phyloP scores from a whole-genome alignment of 352 stramenopile species.

The Phytopythium ostracodes region DNA sequence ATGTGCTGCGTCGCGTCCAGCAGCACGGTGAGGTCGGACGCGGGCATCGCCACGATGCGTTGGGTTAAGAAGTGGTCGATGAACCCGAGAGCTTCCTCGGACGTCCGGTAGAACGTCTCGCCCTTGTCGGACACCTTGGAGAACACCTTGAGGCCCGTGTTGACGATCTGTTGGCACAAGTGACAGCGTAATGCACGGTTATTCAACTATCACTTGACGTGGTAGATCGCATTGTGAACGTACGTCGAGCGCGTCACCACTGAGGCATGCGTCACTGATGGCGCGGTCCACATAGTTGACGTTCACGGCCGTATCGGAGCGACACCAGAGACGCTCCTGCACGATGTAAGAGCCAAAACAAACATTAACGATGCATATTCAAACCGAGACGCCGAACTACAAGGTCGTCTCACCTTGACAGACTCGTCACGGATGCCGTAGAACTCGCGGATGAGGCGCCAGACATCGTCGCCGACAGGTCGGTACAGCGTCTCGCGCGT shows the following conservation, averaged over 20 bases:
- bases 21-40: slow-evolving; percentile 42
- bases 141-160: slow-evolving; percentile 90
- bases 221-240: slow-evolving; percentile 2
- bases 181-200: neutral
- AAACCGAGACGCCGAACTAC: neutral
- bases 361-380: neutral
- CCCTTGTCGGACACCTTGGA: slow-evolving; percentile 65
- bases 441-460: slow-evolving; percentile 49
- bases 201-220: neutral
- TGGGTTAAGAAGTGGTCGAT: slow-evolving; percentile 88
- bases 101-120: slow-evolving; percentile 80
- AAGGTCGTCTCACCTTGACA: slow-evolving; percentile 31
- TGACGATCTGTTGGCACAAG: slow-evolving; percentile 71
- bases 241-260: slow-evolving; percentile 65
- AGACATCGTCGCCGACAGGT: slow-evolving; percentile 55
- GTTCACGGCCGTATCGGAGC: slow-evolving; percentile 65
- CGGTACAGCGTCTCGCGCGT: slow-evolving; percentile 73
- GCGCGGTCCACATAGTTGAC: slow-evolving; percentile 80
- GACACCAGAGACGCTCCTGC: slow-evolving; percentile 61
- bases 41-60: slow-evolving; percentile 44
- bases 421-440: slow-evolving; percentile 55
- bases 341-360: neutral
- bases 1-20: slow-evolving; percentile 54
- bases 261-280: slow-evolving; percentile 57
- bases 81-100: slow-evolving; percentile 82